phyloP scores from a whole-genome alignment of 2,329 filamentous ascomycete species.

The Mollisia scopiformis region DNA sequence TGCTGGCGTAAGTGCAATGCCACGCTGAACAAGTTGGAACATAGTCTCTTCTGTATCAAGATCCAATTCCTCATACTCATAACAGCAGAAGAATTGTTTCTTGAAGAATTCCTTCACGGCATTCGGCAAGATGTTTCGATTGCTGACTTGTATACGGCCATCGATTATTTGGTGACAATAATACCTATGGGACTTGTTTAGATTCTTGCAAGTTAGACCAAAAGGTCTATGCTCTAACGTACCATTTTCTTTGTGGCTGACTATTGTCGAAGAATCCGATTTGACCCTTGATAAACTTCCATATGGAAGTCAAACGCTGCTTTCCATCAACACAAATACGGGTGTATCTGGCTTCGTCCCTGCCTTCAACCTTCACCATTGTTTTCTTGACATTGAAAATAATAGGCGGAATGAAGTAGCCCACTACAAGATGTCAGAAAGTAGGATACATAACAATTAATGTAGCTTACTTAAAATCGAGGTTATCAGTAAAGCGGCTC shows the following conservation, averaged over 20 bases:
- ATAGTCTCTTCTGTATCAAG: slow-evolving; percentile 49
- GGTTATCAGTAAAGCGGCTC: slow-evolving; percentile 33
- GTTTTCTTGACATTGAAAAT: slow-evolving; percentile 44
- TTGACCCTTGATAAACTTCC: slow-evolving; percentile 46
- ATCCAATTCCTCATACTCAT: slow-evolving; percentile 44
- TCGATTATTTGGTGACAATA: slow-evolving; percentile 33
- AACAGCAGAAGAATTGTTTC: slow-evolving; percentile 44
- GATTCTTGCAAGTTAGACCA: neutral
- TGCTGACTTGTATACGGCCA: slow-evolving; percentile 25
- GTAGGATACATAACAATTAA: neutral
- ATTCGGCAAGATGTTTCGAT: slow-evolving; percentile 39
- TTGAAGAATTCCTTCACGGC: slow-evolving; percentile 42
- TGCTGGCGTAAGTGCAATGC: slow-evolving; percentile 45
- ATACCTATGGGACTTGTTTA: slow-evolving; percentile 25
- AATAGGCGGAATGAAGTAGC: slow-evolving; percentile 47
- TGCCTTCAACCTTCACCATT: slow-evolving; percentile 15
- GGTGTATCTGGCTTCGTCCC: slow-evolving; percentile 23
- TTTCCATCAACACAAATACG: slow-evolving; percentile 51
- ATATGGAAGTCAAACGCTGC: slow-evolving; percentile 48
- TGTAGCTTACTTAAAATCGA: slow-evolving; percentile 34
- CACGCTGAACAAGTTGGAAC: slow-evolving; percentile 50
- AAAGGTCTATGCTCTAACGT: slow-evolving; percentile 13
- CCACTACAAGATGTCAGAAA: slow-evolving; percentile 26
- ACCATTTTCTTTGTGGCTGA: slow-evolving; percentile 45
- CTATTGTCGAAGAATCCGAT: slow-evolving; percentile 46